Evolutionary conservation across 2,329 filamentous ascomycete genomes (phyloP).

Genomic region (Parastagonospora avenae): DNA sequence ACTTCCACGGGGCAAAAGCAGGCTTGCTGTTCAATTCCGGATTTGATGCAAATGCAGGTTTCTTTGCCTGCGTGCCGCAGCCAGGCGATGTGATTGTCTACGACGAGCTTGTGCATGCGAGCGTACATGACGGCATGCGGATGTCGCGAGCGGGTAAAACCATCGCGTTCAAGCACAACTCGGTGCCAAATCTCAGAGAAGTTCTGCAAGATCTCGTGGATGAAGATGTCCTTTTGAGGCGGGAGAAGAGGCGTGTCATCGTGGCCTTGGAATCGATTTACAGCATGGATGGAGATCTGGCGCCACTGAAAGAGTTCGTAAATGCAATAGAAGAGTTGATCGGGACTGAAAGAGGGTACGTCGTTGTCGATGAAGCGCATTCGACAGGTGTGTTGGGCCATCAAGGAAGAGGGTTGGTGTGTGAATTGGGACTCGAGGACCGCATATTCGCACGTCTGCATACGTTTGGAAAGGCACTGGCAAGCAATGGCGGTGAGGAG

Average conservation of each 20-base stretch:
- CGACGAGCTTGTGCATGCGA: slow-evolving; percentile 76
- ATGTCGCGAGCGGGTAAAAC: slow-evolving; percentile 60
- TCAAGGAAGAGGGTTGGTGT: slow-evolving; percentile 63
- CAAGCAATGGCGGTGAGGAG: slow-evolving; percentile 71
- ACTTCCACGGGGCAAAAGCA: slow-evolving; percentile 63
- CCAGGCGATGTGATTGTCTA: slow-evolving; percentile 64
- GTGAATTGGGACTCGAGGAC: slow-evolving; percentile 56
- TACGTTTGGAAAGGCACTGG: slow-evolving; percentile 71
- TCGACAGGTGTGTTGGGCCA: slow-evolving; percentile 65
- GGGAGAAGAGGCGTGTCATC: slow-evolving; percentile 34
- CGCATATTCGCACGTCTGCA: slow-evolving; percentile 64
- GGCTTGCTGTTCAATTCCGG: slow-evolving; percentile 66
- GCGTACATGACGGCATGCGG: slow-evolving; percentile 75
- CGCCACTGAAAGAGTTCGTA: slow-evolving; percentile 67
- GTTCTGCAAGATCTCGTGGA: slow-evolving; percentile 47
- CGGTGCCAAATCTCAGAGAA: slow-evolving; percentile 43
- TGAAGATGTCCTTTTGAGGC: slow-evolving; percentile 23
- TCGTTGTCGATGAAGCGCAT: slow-evolving; percentile 73
- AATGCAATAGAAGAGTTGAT: slow-evolving; percentile 61
- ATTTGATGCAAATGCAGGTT: slow-evolving; percentile 56
- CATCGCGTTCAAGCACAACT: slow-evolving; percentile 64
- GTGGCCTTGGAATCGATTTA: slow-evolving; percentile 57
- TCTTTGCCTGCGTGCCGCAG: slow-evolving; percentile 57
- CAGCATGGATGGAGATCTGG: slow-evolving; percentile 84
- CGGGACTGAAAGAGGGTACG: slow-evolving; percentile 62